Conservation (phyloP, 306 rosid genomes). For the Quercus ilex region DNA sequence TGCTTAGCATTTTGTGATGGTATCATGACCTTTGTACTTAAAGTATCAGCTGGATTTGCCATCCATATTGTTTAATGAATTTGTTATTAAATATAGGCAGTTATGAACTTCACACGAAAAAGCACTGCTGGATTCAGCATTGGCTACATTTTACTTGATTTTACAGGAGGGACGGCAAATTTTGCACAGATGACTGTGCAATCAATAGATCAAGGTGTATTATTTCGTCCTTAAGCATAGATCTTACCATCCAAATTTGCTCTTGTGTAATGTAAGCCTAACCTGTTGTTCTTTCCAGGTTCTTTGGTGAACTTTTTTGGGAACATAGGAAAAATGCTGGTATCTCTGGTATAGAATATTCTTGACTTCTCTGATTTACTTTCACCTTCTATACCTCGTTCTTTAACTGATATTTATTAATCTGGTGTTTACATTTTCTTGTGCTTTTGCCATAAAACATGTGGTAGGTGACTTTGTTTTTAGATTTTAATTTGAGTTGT, state of each 20-base stretch:
- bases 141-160: conserved; percentile 62
- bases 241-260: not conserved
- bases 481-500: not conserved
- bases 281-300: conserved; percentile 30
- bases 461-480: not conserved
- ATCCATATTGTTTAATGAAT: not conserved
- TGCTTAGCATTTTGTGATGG: not conserved
- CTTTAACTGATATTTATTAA: not conserved
- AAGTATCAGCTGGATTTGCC: not conserved
- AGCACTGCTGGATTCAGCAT: conserved; percentile 79
- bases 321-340: conserved; percentile 65
- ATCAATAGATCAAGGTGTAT: conserved; percentile 71
- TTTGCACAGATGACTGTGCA: conserved; percentile 64
- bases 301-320: conserved; percentile 80
- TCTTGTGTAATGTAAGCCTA: conserved; percentile 5
- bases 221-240: conserved; percentile 1
- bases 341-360: conserved; percentile 53
- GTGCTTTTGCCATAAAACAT: not conserved
- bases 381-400: not conserved
- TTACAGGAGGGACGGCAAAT: conserved; percentile 53
- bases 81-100: conserved; percentile 31
- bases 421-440: not conserved
- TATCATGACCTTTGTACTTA: not conserved
- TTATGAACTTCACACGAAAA: conserved; percentile 60
- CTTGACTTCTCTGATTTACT: not conserved